phyloP scores from a whole-genome alignment of 148 eudicot genomes.

The Suaeda aralocaspica region DNA sequence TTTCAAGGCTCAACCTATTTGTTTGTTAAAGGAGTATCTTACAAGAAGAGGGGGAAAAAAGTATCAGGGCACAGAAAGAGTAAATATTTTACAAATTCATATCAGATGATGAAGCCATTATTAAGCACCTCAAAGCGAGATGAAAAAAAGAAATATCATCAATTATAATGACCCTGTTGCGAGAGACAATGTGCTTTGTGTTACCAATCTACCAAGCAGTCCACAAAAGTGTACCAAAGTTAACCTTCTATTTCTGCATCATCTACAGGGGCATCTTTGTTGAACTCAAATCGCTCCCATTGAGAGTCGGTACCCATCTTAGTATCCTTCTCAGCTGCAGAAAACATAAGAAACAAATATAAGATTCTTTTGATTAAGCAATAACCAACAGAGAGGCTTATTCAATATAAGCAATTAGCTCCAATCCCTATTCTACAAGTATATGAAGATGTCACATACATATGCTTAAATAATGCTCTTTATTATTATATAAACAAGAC shows the following conservation, averaged over 20 bases:
- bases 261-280: conserved; percentile 91
- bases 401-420: not conserved
- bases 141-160: not conserved
- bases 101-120: not conserved
- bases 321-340: conserved; percentile 75
- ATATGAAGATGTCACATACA: not conserved
- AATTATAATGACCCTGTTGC: not conserved
- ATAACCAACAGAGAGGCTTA: too few species aligned
- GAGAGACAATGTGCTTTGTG: not conserved
- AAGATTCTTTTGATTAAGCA: not conserved
- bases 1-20: not conserved
- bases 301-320: conserved; percentile 63
- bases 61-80: too few species aligned
- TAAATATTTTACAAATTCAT: too few species aligned
- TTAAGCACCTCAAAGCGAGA: not conserved
- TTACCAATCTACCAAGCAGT: not conserved
- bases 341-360: conserved; percentile 1
- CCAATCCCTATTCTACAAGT: conserved; percentile 1
- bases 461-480: too few species aligned
- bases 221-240: not conserved
- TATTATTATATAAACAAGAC: too few species aligned
- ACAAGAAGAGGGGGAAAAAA: too few species aligned
- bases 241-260: conserved; percentile 90
- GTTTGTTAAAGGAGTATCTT: too few species aligned
- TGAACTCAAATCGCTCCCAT: conserved; percentile 92